These are phyloP conservation scores for Starmerella ratchasimensis DNA, from an alignment of 805 yeast genomes.

Conservation along the genomic window DNA sequence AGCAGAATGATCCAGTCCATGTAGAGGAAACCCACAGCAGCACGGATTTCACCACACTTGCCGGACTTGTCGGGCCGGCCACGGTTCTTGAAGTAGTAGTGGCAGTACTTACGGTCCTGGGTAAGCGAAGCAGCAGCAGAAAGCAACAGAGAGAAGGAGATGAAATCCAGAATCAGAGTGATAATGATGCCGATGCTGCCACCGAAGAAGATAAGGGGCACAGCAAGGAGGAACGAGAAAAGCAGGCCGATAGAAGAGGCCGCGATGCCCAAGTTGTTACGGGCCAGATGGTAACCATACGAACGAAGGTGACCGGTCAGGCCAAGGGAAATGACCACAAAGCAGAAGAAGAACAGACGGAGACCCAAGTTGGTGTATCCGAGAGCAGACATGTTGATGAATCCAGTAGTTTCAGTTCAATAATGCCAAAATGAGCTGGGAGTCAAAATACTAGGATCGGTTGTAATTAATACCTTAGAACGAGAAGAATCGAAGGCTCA, in stretches of 20 bases:
- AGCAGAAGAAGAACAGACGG: slow-evolving; percentile 58
- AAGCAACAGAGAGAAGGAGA: slow-evolving; percentile 12
- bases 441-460: neutral
- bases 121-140: slow-evolving; percentile 15
- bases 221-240: slow-evolving; percentile 9
- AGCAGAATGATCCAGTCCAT: slow-evolving; percentile 16
- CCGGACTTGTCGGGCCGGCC: no score
- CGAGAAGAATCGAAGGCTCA: no score
- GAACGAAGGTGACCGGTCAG: slow-evolving; percentile 38
- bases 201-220: slow-evolving; percentile 5
- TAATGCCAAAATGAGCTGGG: no score
- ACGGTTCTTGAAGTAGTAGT: no score
- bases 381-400: neutral
- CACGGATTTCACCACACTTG: slow-evolving; percentile 12
- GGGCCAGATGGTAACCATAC: slow-evolving; percentile 6
- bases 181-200: neutral
- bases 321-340: slow-evolving; percentile 69
- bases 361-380: slow-evolving; percentile 24
- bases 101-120: slow-evolving; percentile 9
- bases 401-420: no score
- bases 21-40: slow-evolving; percentile 17
- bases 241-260: slow-evolving; percentile 12
- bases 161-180: slow-evolving; percentile 11
- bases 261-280: slow-evolving; percentile 16
- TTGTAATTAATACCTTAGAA: neutral